Base-by-base conservation (phyloP, 1,284 basidiomycete species). In the Leccinum insolens region DNA sequence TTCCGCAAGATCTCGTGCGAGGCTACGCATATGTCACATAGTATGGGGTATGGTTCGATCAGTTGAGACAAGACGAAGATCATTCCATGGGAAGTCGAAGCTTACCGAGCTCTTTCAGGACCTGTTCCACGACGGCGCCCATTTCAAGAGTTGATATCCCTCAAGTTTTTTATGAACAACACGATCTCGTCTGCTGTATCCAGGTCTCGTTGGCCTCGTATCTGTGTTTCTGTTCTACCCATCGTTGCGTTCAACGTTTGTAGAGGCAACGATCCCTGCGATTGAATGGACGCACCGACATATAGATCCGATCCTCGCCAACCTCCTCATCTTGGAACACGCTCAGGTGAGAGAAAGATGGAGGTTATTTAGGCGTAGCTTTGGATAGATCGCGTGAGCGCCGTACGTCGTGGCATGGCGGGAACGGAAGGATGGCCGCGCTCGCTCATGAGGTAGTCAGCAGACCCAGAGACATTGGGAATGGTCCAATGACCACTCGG, bases 71-170 rank as follows among this genome's bases (percentile, higher is more conserved):
- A 8, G 37, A n/a, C 22, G 14, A 7, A 11, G 15, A 20, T 67
- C 5, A 17, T 34, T 14, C 37, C 37, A 20, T 34, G 31, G 20
- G 37, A 34, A 25, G 15, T 41, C 9, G 31, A 20, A 4, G 59
- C 80, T 72, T 71, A 83, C 85, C 78, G 46, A 88, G 78, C 69
- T 82, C 80, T 34, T 64, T 71, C 28, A 82, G 68, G 20, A 82
- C 76, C 63, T 84, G 84, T 55, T 83, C 80, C 22, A 83, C 73
- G 20, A 87, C 69, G 17, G 85, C 85, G 34, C 83, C 80, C 79
- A 88, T 83, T 73, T 88, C 86, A 46, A 88, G 76, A 72, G 82
- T 80, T 28, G 83, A 85, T 73, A 87, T 80, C 3, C 87, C 86
- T 85, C 17, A 88, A 78, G 70, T 88, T 88, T 72, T 88, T 88